Evolutionary conservation across 2,329 filamentous ascomycete genomes (phyloP), one percentile per base, ranked within the genome.

Genomic region (Pseudogymnoascus sp.): DNA sequence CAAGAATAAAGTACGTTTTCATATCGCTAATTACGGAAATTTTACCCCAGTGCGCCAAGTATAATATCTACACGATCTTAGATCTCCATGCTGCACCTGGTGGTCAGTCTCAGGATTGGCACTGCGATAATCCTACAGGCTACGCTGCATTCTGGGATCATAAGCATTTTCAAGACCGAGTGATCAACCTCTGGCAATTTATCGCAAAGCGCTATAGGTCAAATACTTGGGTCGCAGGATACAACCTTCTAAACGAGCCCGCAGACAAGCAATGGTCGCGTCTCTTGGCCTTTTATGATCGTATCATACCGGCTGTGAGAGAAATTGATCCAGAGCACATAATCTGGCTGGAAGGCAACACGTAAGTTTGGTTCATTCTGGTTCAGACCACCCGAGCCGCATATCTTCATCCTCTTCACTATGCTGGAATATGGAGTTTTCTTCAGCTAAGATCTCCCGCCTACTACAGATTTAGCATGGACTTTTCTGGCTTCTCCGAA

Each of bases 311-410:
- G 16, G 73, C 71, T 0, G 75, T 80, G 35, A 75, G 78, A 2
- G 70, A 71, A 4, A 72, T 78, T 3, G 78, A 80, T 59, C 75
- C 78, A 0, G 71, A 81, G 19, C 81, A 83, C 62, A 81, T 83
- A 63, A 73, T 82, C 24, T 81, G 77, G 65, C 70, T 82, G 8
- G 80, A 82, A 60, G 79, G 79, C 6, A 83, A 83, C 71, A 83
- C 81, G 0, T 84, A 81, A 43, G 40, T 43, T 22, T 43, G 8
- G 40, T 43, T 43, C 19, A 12, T 22, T 43, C 22, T 43, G 40
- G 4, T 22, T 19, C 19, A 19, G 38, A 11, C 16, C 12, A 22
- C 19, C 19, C 40, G 10, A 43, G 40, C 16, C 35, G 11, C 14
- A 8, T 43, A 43, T 43, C 38, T 19, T 40, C n/a, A 40, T 40